phyloP scores from a whole-genome alignment of 805 yeast species.

The Nakazawaea molendinolei region DNA sequence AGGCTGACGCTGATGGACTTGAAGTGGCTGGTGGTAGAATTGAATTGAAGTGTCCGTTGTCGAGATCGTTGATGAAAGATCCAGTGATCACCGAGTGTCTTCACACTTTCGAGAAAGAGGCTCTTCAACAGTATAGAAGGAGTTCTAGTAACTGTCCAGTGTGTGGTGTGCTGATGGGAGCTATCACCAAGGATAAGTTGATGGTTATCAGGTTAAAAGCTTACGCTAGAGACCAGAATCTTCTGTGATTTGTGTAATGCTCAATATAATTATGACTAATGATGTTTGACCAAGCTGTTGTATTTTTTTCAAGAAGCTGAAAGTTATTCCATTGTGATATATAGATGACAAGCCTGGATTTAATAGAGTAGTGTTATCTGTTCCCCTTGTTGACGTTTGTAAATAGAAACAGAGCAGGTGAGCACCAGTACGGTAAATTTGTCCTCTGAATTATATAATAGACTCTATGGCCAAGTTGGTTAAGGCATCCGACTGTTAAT shows the following conservation, averaged over 20 bases:
- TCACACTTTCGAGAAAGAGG: conserved; percentile 53
- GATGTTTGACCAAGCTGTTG: too few species aligned
- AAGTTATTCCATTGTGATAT: too few species aligned
- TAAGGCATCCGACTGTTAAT: conserved; percentile 13
- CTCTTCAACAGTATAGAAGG: conserved; percentile 31
- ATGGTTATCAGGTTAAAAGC: conserved; percentile 51
- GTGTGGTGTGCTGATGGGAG: conserved; percentile 29
- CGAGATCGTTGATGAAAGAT: conserved; percentile 39
- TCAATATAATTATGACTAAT: too few species aligned
- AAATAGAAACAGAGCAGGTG: not conserved
- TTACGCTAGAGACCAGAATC: conserved; percentile 22
- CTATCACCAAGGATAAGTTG: conserved; percentile 36
- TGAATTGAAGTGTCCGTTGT: conserved; percentile 63
- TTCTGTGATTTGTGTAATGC: too few species aligned
- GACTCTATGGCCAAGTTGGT: conserved; percentile 14
- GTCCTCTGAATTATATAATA: not conserved
- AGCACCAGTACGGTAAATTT: not conserved
- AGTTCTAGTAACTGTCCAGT: conserved; percentile 45
- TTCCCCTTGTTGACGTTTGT: too few species aligned
- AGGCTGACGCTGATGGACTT: conserved; percentile 50
- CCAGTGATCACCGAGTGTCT: conserved; percentile 55
- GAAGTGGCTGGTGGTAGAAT: conserved; percentile 65
- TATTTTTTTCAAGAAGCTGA: too few species aligned
- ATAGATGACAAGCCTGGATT: too few species aligned
- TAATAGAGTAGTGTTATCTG: too few species aligned